Percentiles rank a stretch among this genome's conserved stretches.
Evolutionary conservation across 2,329 filamentous ascomycete species (phyloP).

Genomic region (Penicillium psychrosexuale): DNA sequence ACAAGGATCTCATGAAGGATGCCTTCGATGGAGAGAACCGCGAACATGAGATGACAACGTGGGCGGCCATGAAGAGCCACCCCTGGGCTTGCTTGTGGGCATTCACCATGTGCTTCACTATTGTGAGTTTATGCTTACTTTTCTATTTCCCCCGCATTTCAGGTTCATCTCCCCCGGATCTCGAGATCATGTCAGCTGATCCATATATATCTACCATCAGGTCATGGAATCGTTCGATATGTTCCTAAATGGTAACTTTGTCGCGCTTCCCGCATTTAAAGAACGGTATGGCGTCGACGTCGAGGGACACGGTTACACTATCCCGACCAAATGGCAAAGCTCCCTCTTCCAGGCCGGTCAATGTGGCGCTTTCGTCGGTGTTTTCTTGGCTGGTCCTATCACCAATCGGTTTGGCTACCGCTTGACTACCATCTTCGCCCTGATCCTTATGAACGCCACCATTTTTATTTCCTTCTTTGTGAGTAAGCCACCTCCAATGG

Average conservation of each 20-base stretch:
- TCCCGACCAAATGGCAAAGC: constrained; percentile 51
- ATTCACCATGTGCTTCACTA: constrained; percentile 51
- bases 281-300: constrained; percentile 37
- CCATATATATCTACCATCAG: constrained; percentile 24
- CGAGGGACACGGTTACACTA: constrained; percentile 19
- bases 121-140: constrained; percentile 36
- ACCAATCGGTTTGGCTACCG: constrained; percentile 60
- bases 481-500: constrained; percentile 9
- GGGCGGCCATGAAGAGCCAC: constrained; percentile 40
- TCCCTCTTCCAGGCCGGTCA: constrained; percentile 56
- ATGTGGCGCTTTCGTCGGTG: constrained; percentile 59
- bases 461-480: constrained; percentile 61
- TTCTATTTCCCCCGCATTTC: neutral
- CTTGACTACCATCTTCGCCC: constrained; percentile 54
- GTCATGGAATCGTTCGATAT: constrained; percentile 53
- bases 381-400: constrained; percentile 59
- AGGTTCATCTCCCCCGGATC: neutral
- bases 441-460: constrained; percentile 58
- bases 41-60: constrained; percentile 44
- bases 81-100: constrained; percentile 50
- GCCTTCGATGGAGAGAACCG: constrained; percentile 45
- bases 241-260: constrained; percentile 49
- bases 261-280: constrained; percentile 44
- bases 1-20: constrained; percentile 41
- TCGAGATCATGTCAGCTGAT: neutral